Evolutionary conservation across 352 stramenopile species (phyloP).

Genomic region (Phytopythium boreale): DNA sequence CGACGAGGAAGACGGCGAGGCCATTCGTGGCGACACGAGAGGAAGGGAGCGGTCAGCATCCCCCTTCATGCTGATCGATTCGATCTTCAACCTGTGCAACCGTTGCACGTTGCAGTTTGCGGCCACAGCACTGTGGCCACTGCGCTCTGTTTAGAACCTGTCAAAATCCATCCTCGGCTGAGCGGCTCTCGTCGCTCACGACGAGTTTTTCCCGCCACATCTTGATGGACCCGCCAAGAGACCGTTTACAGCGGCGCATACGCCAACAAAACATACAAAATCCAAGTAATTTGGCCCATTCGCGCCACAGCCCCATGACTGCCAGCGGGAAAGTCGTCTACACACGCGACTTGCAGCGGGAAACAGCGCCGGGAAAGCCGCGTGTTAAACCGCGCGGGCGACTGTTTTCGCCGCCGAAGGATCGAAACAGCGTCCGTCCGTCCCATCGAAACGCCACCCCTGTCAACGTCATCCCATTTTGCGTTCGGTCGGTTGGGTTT

Average conservation of each 20-base stretch:
- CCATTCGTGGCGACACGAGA: no score
- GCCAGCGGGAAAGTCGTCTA: slow-evolving; percentile 5
- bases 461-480: slow-evolving; percentile 1
- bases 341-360: not conserved
- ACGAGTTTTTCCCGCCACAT: not conserved
- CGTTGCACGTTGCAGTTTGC: not conserved
- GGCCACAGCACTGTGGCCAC: no score
- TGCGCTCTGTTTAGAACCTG: no score
- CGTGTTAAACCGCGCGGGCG: slow-evolving; percentile 4
- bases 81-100: not conserved
- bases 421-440: not conserved
- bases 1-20: no score
- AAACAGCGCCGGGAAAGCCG: not conserved
- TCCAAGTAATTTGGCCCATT: not conserved
- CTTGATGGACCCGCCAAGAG: not conserved
- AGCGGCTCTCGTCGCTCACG: not conserved
- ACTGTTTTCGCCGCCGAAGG: not conserved
- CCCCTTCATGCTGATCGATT: not conserved
- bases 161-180: not conserved
- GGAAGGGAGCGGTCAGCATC: not conserved
- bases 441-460: slow-evolving; percentile 1
- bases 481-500: not conserved
- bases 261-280: no score
- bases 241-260: not conserved
- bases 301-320: not conserved